A percentile compares a stretch with the other conserved stretches of the same genome.
Evolutionary conservation across 2,329 filamentous ascomycete species (phyloP).

Genomic region (Colletotrichum tamarilloi): DNA sequence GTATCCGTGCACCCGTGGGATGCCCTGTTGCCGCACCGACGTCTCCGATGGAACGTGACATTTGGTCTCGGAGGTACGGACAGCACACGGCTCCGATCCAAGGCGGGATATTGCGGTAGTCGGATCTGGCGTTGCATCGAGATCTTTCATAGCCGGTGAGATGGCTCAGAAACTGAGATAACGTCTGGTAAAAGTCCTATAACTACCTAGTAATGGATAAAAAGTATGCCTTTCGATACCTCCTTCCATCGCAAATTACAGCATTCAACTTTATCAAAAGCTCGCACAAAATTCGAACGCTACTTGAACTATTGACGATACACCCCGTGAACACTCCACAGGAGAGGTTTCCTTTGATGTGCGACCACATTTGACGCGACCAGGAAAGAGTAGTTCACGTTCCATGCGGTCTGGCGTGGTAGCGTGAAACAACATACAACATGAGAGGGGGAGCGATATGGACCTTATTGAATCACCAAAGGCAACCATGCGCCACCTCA

Average conservation of each 20-base stretch:
- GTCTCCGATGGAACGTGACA: slow-evolving; percentile 33
- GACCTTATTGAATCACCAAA: background rate
- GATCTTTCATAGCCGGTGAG: background rate
- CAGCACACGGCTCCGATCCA: background rate
- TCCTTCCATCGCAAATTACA: too few species aligned
- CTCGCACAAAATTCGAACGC: too few species aligned
- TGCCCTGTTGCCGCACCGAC: background rate
- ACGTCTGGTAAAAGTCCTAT: background rate
- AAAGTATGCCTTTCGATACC: too few species aligned
- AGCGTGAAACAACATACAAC: too few species aligned
- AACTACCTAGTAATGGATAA: too few species aligned
- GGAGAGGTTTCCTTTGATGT: too few species aligned
- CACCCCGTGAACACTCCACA: too few species aligned
- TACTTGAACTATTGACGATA: too few species aligned
- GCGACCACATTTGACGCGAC: too few species aligned
- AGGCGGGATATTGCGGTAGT: background rate
- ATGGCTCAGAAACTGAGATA: background rate
- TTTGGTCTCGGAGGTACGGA: background rate
- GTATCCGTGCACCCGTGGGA: too few species aligned
- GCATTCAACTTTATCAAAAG: too few species aligned
- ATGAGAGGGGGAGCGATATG: background rate
- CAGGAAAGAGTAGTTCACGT: background rate
- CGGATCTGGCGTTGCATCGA: background rate
- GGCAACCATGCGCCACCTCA: slow-evolving; percentile 15
- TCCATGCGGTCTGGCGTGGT: background rate